Percentiles rank a stretch among this genome's conserved stretches.
Conservation (phyloP, 768 basidiomycete genomes). For the Myochromella boudieri region DNA sequence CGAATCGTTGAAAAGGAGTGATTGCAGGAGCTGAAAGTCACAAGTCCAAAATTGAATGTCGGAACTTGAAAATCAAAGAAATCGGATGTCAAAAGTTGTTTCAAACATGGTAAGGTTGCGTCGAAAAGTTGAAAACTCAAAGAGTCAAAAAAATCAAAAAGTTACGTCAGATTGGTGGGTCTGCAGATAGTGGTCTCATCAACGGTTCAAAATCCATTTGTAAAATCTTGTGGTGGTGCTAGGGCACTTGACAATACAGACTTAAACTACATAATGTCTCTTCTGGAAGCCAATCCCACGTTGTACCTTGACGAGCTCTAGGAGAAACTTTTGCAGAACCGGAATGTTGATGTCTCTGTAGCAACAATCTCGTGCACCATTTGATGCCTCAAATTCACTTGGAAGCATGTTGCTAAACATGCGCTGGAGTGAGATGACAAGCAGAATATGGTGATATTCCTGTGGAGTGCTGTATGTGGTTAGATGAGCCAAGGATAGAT, state of each 20-base stretch:
- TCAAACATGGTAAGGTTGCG: no score
- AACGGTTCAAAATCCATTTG: slow-evolving; percentile 18
- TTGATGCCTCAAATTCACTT: slow-evolving; percentile 14
- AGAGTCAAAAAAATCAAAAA: no score
- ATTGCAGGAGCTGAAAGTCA: no score
- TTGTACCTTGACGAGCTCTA: slow-evolving; percentile 33
- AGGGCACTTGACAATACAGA: slow-evolving; percentile 18
- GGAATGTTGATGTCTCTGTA: slow-evolving; percentile 24
- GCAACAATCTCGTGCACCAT: slow-evolving; percentile 26
- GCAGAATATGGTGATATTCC: slow-evolving; percentile 14
- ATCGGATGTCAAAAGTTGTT: no score
- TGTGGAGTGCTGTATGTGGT: slow-evolving; percentile 20
- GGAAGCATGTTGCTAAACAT: slow-evolving; percentile 22
- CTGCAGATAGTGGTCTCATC: no score
- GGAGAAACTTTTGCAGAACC: slow-evolving; percentile 13
- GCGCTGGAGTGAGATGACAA: slow-evolving; percentile 25
- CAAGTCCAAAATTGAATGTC: no score
- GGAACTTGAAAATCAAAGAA: no score
- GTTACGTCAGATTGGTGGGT: no score
- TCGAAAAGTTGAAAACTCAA: no score
- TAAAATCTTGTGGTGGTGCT: slow-evolving; percentile 13
- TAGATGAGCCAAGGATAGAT: slow-evolving; percentile 22
- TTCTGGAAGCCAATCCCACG: slow-evolving; percentile 21
- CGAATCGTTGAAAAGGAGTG: no score
- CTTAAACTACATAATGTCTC: slow-evolving; percentile 19